These are phyloP conservation scores for Pulveroboletus frians DNA, from an alignment of 768 basidiomycete genomes.

Conservation along the genomic window DNA sequence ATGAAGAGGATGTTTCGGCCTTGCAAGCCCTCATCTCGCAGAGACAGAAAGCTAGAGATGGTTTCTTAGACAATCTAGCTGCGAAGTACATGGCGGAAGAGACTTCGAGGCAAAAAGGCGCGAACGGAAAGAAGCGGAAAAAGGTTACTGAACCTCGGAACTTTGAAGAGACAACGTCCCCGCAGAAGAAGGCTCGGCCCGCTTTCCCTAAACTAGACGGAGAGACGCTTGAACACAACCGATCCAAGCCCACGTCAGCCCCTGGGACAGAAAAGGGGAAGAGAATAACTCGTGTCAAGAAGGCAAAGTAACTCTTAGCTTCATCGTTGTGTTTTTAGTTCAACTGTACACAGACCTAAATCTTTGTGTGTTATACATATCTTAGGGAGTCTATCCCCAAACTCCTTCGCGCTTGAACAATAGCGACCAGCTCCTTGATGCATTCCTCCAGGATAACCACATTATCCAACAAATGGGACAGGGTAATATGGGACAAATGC, in stretches of 20 bases:
- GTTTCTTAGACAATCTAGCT: constrained; percentile 71
- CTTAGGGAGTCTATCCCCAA: constrained; percentile 80
- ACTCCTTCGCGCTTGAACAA: constrained; percentile 77
- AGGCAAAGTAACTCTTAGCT: constrained; percentile 27
- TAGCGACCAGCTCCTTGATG: constrained; percentile 86
- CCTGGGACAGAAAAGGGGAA: constrained; percentile 24
- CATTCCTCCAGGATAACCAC: constrained; percentile 93
- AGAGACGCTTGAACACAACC: constrained; percentile 57
- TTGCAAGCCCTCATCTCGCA: constrained; percentile 80
- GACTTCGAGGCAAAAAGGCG: constrained; percentile 34
- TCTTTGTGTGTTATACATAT: constrained; percentile 46
- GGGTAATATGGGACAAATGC: constrained; percentile 48
- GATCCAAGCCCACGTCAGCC: constrained; percentile 50
- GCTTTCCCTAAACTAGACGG: constrained; percentile 58
- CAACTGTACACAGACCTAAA: not conserved
- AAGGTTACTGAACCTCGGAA: constrained; percentile 32
- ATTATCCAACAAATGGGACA: constrained; percentile 87
- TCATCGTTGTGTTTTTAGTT: not conserved
- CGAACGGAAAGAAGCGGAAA: constrained; percentile 51
- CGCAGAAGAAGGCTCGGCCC: constrained; percentile 47
- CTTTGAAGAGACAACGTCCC: constrained; percentile 35
- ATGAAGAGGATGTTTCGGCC: constrained; percentile 59
- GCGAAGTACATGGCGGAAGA: constrained; percentile 54
- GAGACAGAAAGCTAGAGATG: constrained; percentile 62
- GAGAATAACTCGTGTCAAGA: constrained; percentile 31